Percentiles rank a stretch among this genome's conserved stretches.
These are phyloP conservation scores for Pyricularia grisea DNA, from an alignment of 2,329 filamentous ascomycete species.

Conservation along the genomic window DNA sequence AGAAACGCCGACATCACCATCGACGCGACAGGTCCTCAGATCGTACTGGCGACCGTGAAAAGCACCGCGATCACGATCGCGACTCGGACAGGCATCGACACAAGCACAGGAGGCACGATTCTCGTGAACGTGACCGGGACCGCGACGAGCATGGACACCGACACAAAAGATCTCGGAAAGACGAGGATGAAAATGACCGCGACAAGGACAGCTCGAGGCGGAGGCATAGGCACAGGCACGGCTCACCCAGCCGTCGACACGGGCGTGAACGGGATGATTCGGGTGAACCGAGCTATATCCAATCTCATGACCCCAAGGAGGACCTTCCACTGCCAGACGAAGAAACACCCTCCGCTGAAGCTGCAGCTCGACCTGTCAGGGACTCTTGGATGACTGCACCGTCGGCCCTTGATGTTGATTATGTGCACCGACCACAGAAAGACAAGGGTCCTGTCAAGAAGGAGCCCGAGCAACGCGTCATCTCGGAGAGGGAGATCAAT, in stretches of 20 bases:
- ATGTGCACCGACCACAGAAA: slow-evolving; percentile 55
- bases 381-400: slow-evolving; percentile 95
- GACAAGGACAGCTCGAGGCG: slow-evolving; percentile 22
- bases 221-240: slow-evolving; percentile 31
- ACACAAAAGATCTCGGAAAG: slow-evolving; percentile 55
- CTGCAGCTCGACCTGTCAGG: slow-evolving; percentile 41
- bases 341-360: slow-evolving; percentile 25
- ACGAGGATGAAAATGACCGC: slow-evolving; percentile 22
- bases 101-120: slow-evolving; percentile 22
- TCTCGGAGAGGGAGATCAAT: slow-evolving; percentile 79
- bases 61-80: slow-evolving; percentile 42
- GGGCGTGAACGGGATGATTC: slow-evolving; percentile 16
- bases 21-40: slow-evolving; percentile 18
- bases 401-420: slow-evolving; percentile 74
- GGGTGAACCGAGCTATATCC: slow-evolving; percentile 26
- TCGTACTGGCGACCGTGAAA: slow-evolving; percentile 17
- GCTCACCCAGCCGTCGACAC: slow-evolving; percentile 9
- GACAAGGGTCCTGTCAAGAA: slow-evolving; percentile 31
- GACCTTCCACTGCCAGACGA: slow-evolving; percentile 43
- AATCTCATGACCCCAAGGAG: slow-evolving; percentile 36
- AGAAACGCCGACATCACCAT: slow-evolving; percentile 15
- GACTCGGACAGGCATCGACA: slow-evolving; percentile 28
- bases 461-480: slow-evolving; percentile 52
- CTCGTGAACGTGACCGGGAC: slow-evolving; percentile 22
- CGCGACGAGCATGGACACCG: slow-evolving; percentile 44